Evolutionary conservation across 2,329 filamentous ascomycete genomes (phyloP), one percentile per base, ranked within the genome.

Genomic region (Lachnellula willkommii): DNA sequence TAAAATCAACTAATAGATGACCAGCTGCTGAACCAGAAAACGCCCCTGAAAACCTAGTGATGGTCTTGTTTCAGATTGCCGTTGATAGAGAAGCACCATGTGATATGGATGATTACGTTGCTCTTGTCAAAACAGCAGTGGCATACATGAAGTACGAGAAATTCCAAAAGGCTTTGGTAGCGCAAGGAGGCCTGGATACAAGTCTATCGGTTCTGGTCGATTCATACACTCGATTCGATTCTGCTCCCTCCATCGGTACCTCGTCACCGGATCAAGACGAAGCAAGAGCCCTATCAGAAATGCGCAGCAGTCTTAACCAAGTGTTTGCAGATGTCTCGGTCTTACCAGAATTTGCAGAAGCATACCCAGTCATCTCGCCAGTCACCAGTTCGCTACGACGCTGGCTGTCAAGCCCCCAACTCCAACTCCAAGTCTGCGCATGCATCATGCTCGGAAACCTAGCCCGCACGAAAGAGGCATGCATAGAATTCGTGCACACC

Each of bases 361-460:
- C 67, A 4, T 75, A 76, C 52, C 70, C 77, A 0, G 69, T 81
- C 1, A 68, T 74, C 8, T 74, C 74, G 37, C 66, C 71, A 3
- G 72, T 78, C 11, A 69, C 73, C 1, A 68, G 70, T 28, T 73
- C 70, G 0, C 69, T 83, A 1, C 69, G 75, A 17, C 66, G 68
- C n/a, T 83, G 80, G 80, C 68, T 82, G 15, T 66, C 67, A 64
- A 60, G 66, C 63, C 57, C 58, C 63, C 53, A 78, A 57, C 59
- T 70, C 0, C 71, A 74, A 47, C 74, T 85, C 2, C 79, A 79
- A 66, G 74, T 79, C 2, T 80, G 80, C 4, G 82, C 80, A 1
- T 86, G 82, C 59, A 75, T 87, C 3, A 76, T 79, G 15, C 72
- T 87, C 2, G 83, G 83, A 37, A 87, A 87, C 64, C 69, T 87